Conservation (phyloP, 805 yeast species). For the Nakazawaea holstii region DNA sequence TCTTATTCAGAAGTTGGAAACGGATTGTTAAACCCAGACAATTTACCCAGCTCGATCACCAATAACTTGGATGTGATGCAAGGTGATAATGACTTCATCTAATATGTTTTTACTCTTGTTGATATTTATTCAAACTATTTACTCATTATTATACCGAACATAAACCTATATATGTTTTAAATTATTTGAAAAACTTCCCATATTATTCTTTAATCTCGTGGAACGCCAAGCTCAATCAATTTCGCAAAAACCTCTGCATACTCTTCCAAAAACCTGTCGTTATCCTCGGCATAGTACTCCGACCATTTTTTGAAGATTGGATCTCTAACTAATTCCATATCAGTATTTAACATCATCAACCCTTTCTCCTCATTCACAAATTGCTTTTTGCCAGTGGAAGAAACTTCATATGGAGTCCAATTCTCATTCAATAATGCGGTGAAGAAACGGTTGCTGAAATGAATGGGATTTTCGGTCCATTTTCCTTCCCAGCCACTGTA, state of each 20-base stretch:
- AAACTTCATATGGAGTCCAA: constrained; percentile 39
- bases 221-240: constrained; percentile 44
- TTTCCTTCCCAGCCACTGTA: constrained; percentile 45
- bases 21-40: constrained; percentile 47
- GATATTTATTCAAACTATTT: no score
- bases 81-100: constrained; percentile 36
- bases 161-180: no score
- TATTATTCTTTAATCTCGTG: constrained; percentile 13
- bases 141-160: constrained; percentile 12
- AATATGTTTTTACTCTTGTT: constrained; percentile 17
- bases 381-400: constrained; percentile 36
- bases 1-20: constrained; percentile 29
- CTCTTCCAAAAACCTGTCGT: constrained; percentile 53
- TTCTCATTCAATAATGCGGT: constrained; percentile 44
- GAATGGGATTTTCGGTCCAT: constrained; percentile 38
- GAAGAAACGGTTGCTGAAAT: constrained; percentile 39
- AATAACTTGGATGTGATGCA: constrained; percentile 47
- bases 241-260: constrained; percentile 66
- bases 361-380: constrained; percentile 29
- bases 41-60: constrained; percentile 51
- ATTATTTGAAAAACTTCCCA: no score
- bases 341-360: constrained; percentile 86
- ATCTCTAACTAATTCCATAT: constrained; percentile 63
- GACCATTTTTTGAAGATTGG: constrained; percentile 56
- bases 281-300: constrained; percentile 61